A percentile compares a stretch with the other conserved stretches of the same genome.
These are phyloP conservation scores for Scutellaria barbata DNA, from an alignment of 257 asterid genomes.

Conservation along the genomic window DNA sequence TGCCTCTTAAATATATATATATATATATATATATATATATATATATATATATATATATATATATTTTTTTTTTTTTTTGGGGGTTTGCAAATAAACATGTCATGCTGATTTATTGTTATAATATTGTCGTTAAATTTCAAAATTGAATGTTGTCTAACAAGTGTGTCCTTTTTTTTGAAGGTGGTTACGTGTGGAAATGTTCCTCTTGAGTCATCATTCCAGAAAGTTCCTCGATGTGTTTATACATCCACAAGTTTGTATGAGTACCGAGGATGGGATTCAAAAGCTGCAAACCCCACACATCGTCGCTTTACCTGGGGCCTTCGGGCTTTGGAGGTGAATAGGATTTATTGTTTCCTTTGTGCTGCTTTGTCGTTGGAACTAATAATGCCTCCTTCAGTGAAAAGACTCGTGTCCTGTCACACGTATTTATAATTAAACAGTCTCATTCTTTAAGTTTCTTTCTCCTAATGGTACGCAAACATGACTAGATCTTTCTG, in stretches of 20 bases:
- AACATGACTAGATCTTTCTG: neutral
- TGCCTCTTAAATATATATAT: too few species aligned
- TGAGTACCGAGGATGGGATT: conserved; percentile 78
- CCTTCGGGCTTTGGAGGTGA: conserved; percentile 67
- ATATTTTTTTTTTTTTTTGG: too few species aligned
- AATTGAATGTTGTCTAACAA: conserved; percentile 25
- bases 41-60: too few species aligned
- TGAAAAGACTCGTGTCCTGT: conserved; percentile 8
- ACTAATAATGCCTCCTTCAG: conserved; percentile 8
- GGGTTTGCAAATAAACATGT: too few species aligned
- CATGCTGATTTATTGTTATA: conserved; percentile 2
- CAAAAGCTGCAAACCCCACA: conserved; percentile 64
- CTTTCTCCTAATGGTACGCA: conserved; percentile 17
- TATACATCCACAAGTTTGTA: conserved; percentile 69
- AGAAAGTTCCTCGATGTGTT: conserved; percentile 70
- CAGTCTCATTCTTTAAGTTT: neutral
- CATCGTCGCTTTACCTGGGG: conserved; percentile 80
- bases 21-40: too few species aligned
- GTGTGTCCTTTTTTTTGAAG: conserved; percentile 41
- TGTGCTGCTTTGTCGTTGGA: conserved; percentile 18
- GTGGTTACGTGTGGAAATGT: conserved; percentile 80
- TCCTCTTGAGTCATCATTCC: conserved; percentile 81
- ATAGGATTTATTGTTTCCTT: conserved; percentile 2
- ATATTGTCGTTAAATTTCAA: neutral
- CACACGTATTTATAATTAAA: neutral